Evolutionary conservation across 371 early-diverging fungal genomes (phyloP), one percentile per base, ranked within the genome.

Genomic region (Mortierella sp.): DNA sequence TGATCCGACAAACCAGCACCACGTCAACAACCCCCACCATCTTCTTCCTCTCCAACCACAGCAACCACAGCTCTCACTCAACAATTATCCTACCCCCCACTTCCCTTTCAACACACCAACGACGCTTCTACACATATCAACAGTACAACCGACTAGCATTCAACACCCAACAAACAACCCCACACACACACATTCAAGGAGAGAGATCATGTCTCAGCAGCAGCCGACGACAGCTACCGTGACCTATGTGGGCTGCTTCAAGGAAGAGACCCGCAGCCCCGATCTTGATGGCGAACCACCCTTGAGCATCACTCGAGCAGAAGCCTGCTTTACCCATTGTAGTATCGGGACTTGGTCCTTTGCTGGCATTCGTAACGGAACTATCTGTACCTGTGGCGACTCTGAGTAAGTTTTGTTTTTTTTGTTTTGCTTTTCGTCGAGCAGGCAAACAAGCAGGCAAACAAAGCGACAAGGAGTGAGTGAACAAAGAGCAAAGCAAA

Each of bases 381-480:
- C 85, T 19, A 70, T 81, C 50, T 84, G 85, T 28, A 84, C 85
- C 24, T 84, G 85, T n/a, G 85, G 85, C 13, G 85, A 84, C 63
- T 72, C 77, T 8, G 80, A 58, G 84, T 84, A 84, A 72, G 79
- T 60, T 54, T 70, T 70, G 8, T 65, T 65, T n/a, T 47, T 77
- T 54, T 47, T 14, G 58, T 48, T 60, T 70, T 70, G 54, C 8
- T 38, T 65, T 42, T 47, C 71, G 26, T 47, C 28, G 28, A 48
- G 50, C 50, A 50, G 16, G 13, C 16, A 50, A 50, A 50, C 50
- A 50, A 50, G 3, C 42, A 5, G 3, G 55, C 55, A 55, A 55
- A 55, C n/a, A n/a, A 55, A n/a, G 7, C 7, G 21, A 24, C 7
- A 5, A 55, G 24, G 55, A 63, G 42, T 38, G 55, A 63, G 42